Evolutionary conservation across 1,139 yeast species (phyloP), one percentile per base, ranked within the genome.

Genomic region (Yamadazyma pseudoaaseri): DNA sequence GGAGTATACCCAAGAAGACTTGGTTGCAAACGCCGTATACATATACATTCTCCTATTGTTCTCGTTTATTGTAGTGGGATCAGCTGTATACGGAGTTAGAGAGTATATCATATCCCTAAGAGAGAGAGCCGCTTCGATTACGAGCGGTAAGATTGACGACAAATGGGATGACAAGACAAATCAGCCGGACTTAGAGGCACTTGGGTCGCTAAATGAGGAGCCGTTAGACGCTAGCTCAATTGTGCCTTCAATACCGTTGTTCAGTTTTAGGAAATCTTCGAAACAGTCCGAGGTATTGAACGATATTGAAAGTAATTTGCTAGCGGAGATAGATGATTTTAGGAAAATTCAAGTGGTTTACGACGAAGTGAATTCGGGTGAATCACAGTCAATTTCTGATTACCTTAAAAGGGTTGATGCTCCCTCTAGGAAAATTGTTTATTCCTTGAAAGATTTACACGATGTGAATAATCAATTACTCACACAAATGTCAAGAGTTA

Each of bases 21-120:
- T 60, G n/a, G 34, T 60, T 3, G 49, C 64, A n/a, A 58, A 54
- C 36, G 47, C 56, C 3, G 42, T 58, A n/a, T 61, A 60, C 37
- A 49, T 59, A 3, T 60, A 60, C 31, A 34, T 59, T 28, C 38
- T 58, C 2, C 34, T 61, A n/a, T 45, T 59, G 9, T 45, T 58
- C 20, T 34, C 35, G 3, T 46, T 51, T 8, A 41, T 56, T 3
- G 52, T 58, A 2, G 5, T 49, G 2, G 60, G 56, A 2, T 54
- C 54, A 0, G 28, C 52, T 1, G 29, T 47, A 3, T 62, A 58
- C 49, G 64, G 54, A 0, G 20, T 54, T 2, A 42, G 66, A 36
- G 66, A 62, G 38, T 60, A 55, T 34, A 33, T 37, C 13, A 30
- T 58, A 3, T 53, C 60, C 2, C 35, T 41, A 10, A 41, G 32